Base-by-base conservation (phyloP, 202 grass and related monocot genomes). In the Dendrocalamus latiflorus region DNA sequence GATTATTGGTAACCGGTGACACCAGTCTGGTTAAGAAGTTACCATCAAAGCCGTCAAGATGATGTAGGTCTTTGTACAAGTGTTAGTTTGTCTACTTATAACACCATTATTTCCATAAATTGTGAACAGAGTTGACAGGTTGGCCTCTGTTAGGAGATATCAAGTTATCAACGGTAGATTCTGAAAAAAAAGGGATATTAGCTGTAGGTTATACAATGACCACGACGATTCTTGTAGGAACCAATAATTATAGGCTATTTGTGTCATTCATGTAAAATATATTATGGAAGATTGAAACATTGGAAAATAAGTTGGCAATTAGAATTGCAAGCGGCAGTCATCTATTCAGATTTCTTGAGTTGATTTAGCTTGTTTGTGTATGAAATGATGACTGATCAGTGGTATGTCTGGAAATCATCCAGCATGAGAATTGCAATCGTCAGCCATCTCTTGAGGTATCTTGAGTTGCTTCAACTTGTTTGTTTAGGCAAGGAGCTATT, bases 1-100 rank as follows among this genome's bases (percentile, higher is more conserved):
- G 91, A 75, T 70, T 95, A 41, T n/a, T n/a, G n/a, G n/a, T n/a
- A n/a, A n/a, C n/a, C n/a, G n/a, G n/a, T n/a, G n/a, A n/a, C n/a
- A n/a, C 87, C 14, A 86, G 81, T 62, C 65, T 80, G 28, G 82
- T 85, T 34, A 80, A 74, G 68, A 80, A 89, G 85, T 80, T 93
- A 57, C 89, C 88, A 73, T 68, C 85, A 45, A 94, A 89, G 34
- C 45, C 62, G 24, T 77, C 48, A 68, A 77, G 42, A 57, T 84
- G 74, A 86, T 76, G n/a, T 67, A 85, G 68, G 78, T 25, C 11
- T 22, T 71, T 48, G 33, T 60, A 45, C 41, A 73, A 24, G 34
- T 68, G 18, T 75, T 70, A 79, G 50, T 55, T 20, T 76, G 28
- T 24, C 61, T 79, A 17, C 44, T 67, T 53, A 38, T 73, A 39